Evolutionary conservation across 306 rosid genomes (phyloP).

Genomic region (Fagus sylvatica): DNA sequence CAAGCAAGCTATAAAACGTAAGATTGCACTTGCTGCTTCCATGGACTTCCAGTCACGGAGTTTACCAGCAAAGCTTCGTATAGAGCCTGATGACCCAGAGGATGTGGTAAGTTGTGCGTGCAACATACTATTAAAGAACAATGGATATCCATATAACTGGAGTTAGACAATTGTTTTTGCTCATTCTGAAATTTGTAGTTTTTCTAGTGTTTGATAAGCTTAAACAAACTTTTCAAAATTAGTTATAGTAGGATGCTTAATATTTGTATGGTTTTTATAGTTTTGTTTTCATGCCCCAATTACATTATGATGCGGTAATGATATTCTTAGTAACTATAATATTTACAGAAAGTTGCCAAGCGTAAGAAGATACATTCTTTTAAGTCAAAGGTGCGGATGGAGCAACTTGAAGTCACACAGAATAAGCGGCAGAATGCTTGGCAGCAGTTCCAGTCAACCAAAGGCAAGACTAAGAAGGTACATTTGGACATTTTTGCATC

Average conservation of each 20-base stretch:
- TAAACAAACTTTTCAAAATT: not conserved
- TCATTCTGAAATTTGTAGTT: not conserved
- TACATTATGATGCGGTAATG: constrained; percentile 19
- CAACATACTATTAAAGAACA: not conserved
- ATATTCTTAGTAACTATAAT: constrained; percentile 26
- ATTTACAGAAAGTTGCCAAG: constrained; percentile 73
- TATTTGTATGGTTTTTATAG: not conserved
- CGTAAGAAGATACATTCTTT: constrained; percentile 95
- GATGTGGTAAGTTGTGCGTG: constrained; percentile 68
- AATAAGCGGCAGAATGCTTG: constrained; percentile 98
- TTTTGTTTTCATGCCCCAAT: not conserved
- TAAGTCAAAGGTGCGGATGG: constrained; percentile 96
- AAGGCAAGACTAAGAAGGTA: constrained; percentile 98
- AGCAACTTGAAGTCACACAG: constrained; percentile 95
- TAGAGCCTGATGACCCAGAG: constrained; percentile 93
- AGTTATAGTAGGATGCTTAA: constrained; percentile 14
- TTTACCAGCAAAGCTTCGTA: constrained; percentile 87
- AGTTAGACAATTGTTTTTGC: constrained; percentile 12
- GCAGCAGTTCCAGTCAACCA: constrained; percentile 96
- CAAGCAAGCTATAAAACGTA: constrained; percentile 89
- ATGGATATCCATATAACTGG: not conserved
- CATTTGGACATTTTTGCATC: constrained; percentile 1
- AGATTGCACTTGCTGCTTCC: constrained; percentile 91
- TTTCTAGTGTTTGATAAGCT: not conserved
- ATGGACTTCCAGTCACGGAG: constrained; percentile 76